Conservation (phyloP, 306 rosid genomes). For the Sophora flavescens region DNA sequence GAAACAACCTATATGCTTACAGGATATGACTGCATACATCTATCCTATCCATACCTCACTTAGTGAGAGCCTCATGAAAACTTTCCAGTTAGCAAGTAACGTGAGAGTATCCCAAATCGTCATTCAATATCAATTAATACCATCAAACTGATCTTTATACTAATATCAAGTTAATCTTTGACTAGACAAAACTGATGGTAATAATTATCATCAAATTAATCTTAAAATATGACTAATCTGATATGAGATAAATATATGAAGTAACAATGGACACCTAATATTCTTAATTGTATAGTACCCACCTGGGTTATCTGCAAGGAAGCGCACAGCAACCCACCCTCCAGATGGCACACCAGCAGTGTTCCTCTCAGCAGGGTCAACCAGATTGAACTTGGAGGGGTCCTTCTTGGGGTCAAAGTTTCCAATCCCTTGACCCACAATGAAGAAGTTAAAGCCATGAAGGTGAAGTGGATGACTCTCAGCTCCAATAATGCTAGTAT, state of each 20-base stretch:
- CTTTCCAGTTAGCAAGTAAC: too few relatives aligned
- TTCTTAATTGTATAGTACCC: conserved; percentile 8
- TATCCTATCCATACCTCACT: too few relatives aligned
- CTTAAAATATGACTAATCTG: not conserved
- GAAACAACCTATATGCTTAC: too few relatives aligned
- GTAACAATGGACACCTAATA: not conserved
- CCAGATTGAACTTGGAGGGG: conserved; percentile 63
- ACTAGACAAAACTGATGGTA: not conserved
- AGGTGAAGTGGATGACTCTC: conserved; percentile 89
- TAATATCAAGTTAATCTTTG: too few relatives aligned
- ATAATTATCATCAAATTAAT: not conserved
- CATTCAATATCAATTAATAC: not conserved
- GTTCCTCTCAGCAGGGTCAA: conserved; percentile 82
- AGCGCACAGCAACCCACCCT: conserved; percentile 80
- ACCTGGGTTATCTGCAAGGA: conserved; percentile 80
- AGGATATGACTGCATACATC: too few relatives aligned
- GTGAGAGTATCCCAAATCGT: too few relatives aligned
- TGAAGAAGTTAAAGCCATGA: conserved; percentile 82
- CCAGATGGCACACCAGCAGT: conserved; percentile 74
- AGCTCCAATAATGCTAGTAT: conserved; percentile 72
- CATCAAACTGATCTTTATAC: not conserved
- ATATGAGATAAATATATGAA: not conserved
- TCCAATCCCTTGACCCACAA: conserved; percentile 72
- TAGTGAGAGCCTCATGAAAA: too few relatives aligned
- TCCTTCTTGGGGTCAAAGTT: conserved; percentile 73